A percentile compares a stretch with the other conserved stretches of the same genome.
Evolutionary conservation across 352 stramenopile species (phyloP).

Genomic region (Globisporangium middletonii): DNA sequence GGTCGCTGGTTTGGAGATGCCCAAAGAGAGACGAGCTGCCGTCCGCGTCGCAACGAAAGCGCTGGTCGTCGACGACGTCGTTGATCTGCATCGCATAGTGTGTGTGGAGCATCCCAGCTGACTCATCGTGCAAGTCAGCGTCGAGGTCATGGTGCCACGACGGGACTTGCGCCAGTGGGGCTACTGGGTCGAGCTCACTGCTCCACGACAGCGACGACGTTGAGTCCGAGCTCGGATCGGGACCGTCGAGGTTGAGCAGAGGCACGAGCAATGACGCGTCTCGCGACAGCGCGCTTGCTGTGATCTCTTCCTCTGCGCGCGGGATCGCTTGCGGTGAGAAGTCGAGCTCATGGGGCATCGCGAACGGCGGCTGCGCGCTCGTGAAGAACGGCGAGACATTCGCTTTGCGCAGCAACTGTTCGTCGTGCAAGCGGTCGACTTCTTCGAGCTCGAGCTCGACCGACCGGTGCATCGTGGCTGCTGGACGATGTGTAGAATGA

Average conservation of each 20-base stretch:
- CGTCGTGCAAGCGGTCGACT: conserved; percentile 20
- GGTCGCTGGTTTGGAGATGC: too few species aligned
- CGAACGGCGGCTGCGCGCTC: conserved; percentile 14
- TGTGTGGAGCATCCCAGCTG: neutral
- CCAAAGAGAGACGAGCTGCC: too few species aligned
- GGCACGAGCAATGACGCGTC: neutral
- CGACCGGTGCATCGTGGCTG: conserved; percentile 9
- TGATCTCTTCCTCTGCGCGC: neutral
- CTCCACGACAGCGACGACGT: neutral
- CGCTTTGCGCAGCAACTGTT: conserved; percentile 20
- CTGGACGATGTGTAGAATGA: neutral
- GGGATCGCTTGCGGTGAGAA: conserved; percentile 21
- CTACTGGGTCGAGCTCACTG: neutral
- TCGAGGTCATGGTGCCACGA: conserved; percentile 1
- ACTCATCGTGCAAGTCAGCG: neutral
- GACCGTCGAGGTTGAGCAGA: conserved; percentile 1
- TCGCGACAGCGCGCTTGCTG: neutral
- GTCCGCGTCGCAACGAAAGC: too few species aligned
- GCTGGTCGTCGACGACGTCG: too few species aligned
- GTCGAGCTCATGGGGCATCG: conserved; percentile 29
- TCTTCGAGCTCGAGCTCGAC: conserved; percentile 36
- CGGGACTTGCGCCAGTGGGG: neutral
- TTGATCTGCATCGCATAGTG: too few species aligned
- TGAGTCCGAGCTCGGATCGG: neutral
- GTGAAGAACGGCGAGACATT: conserved; percentile 36